Percentiles rank a stretch among this genome's conserved stretches.
These are phyloP conservation scores for Lipomyces sp. DNA, from an alignment of 805 yeast genomes.

Conservation along the genomic window DNA sequence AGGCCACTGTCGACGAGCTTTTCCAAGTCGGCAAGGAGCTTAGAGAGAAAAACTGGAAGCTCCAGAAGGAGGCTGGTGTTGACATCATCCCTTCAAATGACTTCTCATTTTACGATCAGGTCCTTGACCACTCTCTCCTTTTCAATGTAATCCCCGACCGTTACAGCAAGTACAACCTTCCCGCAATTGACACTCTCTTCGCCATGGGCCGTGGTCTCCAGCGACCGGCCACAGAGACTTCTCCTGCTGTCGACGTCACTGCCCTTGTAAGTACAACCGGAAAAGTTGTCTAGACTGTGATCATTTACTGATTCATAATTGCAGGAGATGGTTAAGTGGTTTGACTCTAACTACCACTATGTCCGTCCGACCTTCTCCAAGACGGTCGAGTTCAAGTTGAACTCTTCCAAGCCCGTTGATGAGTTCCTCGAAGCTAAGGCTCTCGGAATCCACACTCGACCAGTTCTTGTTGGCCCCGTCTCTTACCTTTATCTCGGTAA, in stretches of 20 bases:
- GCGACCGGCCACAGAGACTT: conserved; percentile 86
- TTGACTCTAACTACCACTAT: conserved; percentile 99
- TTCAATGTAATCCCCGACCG: conserved; percentile 97
- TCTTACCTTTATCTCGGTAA: conserved; percentile 95
- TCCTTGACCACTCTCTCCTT: conserved; percentile 85
- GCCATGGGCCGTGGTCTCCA: conserved; percentile 99
- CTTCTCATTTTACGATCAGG: conserved; percentile 97
- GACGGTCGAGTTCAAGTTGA: conserved; percentile 93
- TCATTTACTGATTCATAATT: conserved; percentile 1
- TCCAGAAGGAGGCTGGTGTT: conserved; percentile 96
- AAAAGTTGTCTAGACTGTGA: not conserved
- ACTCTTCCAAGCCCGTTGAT: conserved; percentile 94
- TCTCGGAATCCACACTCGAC: conserved; percentile 95
- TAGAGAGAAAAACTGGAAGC: conserved; percentile 96
- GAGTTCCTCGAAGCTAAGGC: conserved; percentile 98
- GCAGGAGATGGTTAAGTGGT: conserved; percentile 98
- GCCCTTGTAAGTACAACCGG: conserved; percentile 60
- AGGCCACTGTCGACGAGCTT: conserved; percentile 83
- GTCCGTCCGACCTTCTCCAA: conserved; percentile 99
- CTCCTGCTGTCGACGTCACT: conserved; percentile 94
- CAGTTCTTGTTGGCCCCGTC: conserved; percentile 95
- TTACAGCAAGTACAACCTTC: conserved; percentile 88
- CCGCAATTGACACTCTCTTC: conserved; percentile 88
- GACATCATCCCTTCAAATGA: conserved; percentile 97
- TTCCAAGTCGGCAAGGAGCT: conserved; percentile 91